Evolutionary conservation across 139 green algal genomes (phyloP).

Genomic region (Chlorella sp.): DNA sequence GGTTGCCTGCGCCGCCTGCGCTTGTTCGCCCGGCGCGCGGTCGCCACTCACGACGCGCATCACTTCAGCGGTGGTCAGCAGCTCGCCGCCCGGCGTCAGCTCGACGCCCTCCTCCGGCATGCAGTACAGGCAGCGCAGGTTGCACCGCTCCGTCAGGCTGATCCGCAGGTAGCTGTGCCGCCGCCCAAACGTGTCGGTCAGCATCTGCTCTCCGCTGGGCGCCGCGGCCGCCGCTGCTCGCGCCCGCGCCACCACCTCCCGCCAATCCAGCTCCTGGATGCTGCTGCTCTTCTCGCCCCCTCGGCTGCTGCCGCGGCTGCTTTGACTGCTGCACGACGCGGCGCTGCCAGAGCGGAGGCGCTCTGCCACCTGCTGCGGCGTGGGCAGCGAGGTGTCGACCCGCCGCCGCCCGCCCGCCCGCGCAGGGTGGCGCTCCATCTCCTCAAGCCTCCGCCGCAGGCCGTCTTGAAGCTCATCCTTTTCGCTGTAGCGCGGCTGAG

Average conservation of each 20-base stretch:
- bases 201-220: conserved; percentile 37
- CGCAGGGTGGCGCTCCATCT: not conserved
- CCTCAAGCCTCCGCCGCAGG: not conserved
- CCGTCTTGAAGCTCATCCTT: not conserved
- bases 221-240: not conserved
- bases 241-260: conserved; percentile 37
- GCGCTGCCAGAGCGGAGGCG: not conserved
- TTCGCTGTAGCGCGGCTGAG: not conserved
- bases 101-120: conserved; percentile 97
- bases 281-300: not conserved
- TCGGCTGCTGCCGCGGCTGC: not conserved
- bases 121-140: conserved; percentile 98
- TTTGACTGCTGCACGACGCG: not conserved
- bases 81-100: conserved; percentile 69
- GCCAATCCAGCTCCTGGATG: conserved; percentile 50
- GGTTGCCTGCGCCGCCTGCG: too few relatives aligned
- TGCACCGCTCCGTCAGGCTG: conserved; percentile 98
- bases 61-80: conserved; percentile 83
- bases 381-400: conserved; percentile 21
- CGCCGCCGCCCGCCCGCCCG: not conserved
- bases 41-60: conserved; percentile 72
- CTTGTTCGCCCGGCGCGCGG: too few relatives aligned
- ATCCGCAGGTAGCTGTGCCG: conserved; percentile 97
- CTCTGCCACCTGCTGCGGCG: not conserved
- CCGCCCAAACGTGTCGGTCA: conserved; percentile 73